These are phyloP conservation scores for Cryptococcus floricola DNA, from an alignment of 1,284 basidiomycete genomes.

Conservation along the genomic window DNA sequence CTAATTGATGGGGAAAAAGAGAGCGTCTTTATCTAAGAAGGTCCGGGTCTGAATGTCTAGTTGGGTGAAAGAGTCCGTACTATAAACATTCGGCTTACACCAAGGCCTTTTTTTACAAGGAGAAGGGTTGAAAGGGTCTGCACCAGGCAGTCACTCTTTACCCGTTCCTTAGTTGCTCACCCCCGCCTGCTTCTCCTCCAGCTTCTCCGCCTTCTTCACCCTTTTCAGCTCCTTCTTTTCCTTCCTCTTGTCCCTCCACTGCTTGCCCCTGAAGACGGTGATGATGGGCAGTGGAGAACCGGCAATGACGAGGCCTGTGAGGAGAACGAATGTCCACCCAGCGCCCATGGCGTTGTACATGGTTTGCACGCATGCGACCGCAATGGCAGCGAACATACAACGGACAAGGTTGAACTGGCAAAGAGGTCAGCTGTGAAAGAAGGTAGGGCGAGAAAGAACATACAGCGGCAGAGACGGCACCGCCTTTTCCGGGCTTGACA, in stretches of 20 bases:
- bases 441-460: conserved; percentile 8
- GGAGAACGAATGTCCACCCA: conserved; percentile 46
- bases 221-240: conserved; percentile 8
- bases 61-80: too few relatives aligned
- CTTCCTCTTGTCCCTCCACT: conserved; percentile 32
- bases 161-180: too few relatives aligned
- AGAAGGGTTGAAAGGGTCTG: too few relatives aligned
- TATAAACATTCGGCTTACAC: too few relatives aligned
- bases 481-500: conserved; percentile 40
- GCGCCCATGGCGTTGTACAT: conserved; percentile 36
- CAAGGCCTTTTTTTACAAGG: too few relatives aligned
- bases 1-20: too few relatives aligned
- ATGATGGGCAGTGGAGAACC: conserved; percentile 30
- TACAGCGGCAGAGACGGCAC: conserved; percentile 45
- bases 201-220: conserved; percentile 4
- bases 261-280: conserved; percentile 26
- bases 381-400: conserved; percentile 45
- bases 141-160: too few relatives aligned
- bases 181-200: not conserved
- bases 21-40: too few relatives aligned
- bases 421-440: not conserved
- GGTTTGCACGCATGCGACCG: conserved; percentile 35
- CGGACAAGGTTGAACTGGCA: conserved; percentile 43
- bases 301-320: conserved; percentile 33
- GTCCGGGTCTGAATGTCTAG: too few relatives aligned